These are phyloP conservation scores for Chlamydomonas sp. DNA, from an alignment of 139 green algal species.

Conservation along the genomic window DNA sequence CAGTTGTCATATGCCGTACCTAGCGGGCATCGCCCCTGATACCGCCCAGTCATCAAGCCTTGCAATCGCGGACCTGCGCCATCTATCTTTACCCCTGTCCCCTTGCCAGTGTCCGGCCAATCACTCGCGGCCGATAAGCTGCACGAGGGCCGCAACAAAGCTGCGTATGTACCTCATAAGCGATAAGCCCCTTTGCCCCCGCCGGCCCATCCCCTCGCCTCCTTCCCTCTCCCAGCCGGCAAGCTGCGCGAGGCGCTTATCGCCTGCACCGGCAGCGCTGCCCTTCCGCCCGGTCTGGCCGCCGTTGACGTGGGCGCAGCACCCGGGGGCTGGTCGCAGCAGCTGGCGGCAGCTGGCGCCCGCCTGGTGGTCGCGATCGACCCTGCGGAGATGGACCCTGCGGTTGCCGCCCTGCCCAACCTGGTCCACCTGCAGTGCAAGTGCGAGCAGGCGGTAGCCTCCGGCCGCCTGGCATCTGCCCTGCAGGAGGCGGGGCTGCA, in stretches of 20 bases:
- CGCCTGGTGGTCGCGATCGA: slow-evolving; percentile 31
- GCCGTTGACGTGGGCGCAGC: slow-evolving; percentile 1
- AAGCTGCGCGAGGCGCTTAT: neutral
- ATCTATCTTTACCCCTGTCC: too few species aligned
- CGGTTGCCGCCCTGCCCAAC: slow-evolving; percentile 13
- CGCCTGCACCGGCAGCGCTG: neutral
- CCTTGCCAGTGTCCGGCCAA: too few species aligned
- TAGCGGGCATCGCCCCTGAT: too few species aligned
- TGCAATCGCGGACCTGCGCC: too few species aligned
- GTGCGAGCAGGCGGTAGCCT: neutral
- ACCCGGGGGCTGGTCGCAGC: neutral
- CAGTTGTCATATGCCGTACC: too few species aligned
- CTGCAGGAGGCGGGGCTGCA: neutral
- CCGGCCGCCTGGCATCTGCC: slow-evolving; percentile 4
- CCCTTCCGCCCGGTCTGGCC: neutral
- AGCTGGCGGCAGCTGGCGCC: neutral
- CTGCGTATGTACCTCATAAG: neutral
- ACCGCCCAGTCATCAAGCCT: too few species aligned
- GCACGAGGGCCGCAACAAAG: too few species aligned
- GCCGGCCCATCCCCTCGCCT: neutral
- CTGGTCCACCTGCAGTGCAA: slow-evolving; percentile 19
- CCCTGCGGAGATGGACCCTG: slow-evolving; percentile 33
- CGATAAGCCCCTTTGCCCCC: too few species aligned
- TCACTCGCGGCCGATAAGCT: too few species aligned
- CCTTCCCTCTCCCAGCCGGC: neutral